Conservation (phyloP, 2,329 filamentous ascomycete species). For the Paecilomyces dactylethromorphus region DNA sequence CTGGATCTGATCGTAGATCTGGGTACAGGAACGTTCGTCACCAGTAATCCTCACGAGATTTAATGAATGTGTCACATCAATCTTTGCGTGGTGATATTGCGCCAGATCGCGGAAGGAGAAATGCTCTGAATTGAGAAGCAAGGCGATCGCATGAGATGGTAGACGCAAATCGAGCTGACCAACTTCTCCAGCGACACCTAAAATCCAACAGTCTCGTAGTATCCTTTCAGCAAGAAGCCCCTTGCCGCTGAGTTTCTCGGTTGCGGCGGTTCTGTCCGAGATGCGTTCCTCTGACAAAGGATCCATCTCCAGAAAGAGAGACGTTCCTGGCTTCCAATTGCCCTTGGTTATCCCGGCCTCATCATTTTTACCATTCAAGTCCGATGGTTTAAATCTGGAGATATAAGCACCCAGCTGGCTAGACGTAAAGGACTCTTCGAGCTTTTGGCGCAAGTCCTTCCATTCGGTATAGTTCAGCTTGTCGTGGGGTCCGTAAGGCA, state of each 20-base stretch:
- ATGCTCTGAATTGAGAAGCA: slow-evolving; percentile 25
- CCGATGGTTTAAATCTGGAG: slow-evolving; percentile 2
- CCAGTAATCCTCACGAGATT: slow-evolving; percentile 32
- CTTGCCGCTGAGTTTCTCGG: slow-evolving; percentile 22
- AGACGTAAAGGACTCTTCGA: slow-evolving; percentile 28
- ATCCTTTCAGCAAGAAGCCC: slow-evolving; percentile 26
- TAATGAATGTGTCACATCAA: slow-evolving; percentile 28
- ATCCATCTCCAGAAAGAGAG: slow-evolving; percentile 19
- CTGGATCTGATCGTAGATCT: slow-evolving; percentile 25
- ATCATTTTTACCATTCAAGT: background rate
- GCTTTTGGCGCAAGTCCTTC: slow-evolving; percentile 19
- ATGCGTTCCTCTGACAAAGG: slow-evolving; percentile 7
- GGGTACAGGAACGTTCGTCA: slow-evolving; percentile 22
- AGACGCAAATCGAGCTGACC: slow-evolving; percentile 32
- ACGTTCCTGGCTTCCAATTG: slow-evolving; percentile 26
- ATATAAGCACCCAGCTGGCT: slow-evolving; percentile 27
- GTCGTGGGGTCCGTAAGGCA: slow-evolving; percentile 14
- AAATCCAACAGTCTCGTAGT: slow-evolving; percentile 33
- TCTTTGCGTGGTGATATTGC: slow-evolving; percentile 24
- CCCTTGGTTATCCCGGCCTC: background rate
- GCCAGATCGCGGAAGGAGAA: slow-evolving; percentile 33
- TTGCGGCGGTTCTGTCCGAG: slow-evolving; percentile 13
- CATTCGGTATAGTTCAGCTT: slow-evolving; percentile 21
- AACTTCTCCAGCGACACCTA: slow-evolving; percentile 25
- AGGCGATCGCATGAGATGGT: slow-evolving; percentile 16